phyloP scores from a whole-genome alignment of 768 basidiomycete genomes.

The Pleurotus pulmonarius region DNA sequence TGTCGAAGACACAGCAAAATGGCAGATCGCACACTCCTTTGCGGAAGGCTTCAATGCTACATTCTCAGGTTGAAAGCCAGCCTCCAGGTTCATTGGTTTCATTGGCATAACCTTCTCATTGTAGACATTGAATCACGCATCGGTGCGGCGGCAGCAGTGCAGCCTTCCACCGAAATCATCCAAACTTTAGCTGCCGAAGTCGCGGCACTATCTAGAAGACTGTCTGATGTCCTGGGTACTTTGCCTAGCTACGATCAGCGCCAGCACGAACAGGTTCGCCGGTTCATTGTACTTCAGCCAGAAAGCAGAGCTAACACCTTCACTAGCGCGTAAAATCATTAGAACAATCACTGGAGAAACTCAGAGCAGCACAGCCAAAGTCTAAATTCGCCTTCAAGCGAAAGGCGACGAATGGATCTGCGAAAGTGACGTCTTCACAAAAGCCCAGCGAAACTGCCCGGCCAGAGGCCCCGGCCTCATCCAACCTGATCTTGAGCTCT shows the following conservation, averaged over 20 bases:
- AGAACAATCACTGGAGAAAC: constrained; percentile 49
- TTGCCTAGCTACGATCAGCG: constrained; percentile 74
- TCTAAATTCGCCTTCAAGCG: constrained; percentile 67
- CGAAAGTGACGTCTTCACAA: constrained; percentile 10
- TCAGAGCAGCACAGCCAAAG: constrained; percentile 45
- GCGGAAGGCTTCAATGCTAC: background rate
- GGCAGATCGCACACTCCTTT: constrained; percentile 1
- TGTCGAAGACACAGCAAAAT: constrained; percentile 4
- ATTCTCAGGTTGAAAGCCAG: background rate
- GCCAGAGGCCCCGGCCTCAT: constrained; percentile 13
- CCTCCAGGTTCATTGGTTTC: background rate
- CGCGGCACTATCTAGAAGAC: constrained; percentile 55
- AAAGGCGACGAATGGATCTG: constrained; percentile 19
- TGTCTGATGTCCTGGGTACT: constrained; percentile 60
- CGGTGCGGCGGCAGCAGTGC: constrained; percentile 28
- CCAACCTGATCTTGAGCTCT: constrained; percentile 39
- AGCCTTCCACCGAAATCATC: constrained; percentile 25
- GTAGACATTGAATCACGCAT: constrained; percentile 49
- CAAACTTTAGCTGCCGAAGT: constrained; percentile 46
- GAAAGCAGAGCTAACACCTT: constrained; percentile 37
- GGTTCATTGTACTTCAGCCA: constrained; percentile 36
- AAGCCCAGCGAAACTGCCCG: background rate
- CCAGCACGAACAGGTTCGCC: constrained; percentile 61
- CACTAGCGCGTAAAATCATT: constrained; percentile 63
- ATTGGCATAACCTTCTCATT: background rate